Evolutionary conservation across 192 early-diverging fungal species (phyloP).

Genomic region (Umbelopsis vinacea): DNA sequence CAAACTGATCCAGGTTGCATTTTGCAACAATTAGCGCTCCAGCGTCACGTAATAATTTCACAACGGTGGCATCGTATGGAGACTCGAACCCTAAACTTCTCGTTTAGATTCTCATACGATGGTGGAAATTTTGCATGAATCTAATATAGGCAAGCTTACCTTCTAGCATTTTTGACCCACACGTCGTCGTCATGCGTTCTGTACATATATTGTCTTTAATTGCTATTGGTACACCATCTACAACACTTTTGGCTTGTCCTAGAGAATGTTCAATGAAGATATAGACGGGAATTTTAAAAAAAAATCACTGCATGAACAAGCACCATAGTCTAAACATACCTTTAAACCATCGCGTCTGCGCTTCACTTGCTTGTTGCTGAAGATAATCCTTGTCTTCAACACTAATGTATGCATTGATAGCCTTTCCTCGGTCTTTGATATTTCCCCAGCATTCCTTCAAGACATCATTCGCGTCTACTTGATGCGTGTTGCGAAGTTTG

Average conservation of each 20-base stretch:
- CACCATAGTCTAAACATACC: slow-evolving; percentile 25
- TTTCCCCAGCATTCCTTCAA: slow-evolving; percentile 3
- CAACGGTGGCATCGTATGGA: slow-evolving; percentile 78
- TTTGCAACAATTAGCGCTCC: slow-evolving; percentile 79
- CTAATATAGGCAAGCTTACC: slow-evolving; percentile 37
- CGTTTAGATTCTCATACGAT: neutral
- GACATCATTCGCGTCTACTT: slow-evolving; percentile 9
- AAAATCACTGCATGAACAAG: neutral
- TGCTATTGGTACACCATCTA: slow-evolving; percentile 71
- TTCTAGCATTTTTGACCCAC: slow-evolving; percentile 73
- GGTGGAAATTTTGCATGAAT: neutral
- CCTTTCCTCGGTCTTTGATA: slow-evolving; percentile 12
- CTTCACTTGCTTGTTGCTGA: slow-evolving; percentile 20
- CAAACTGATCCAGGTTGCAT: slow-evolving; percentile 97
- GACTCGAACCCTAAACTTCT: slow-evolving; percentile 60
- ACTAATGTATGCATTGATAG: slow-evolving; percentile 7
- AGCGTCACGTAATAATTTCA: slow-evolving; percentile 58
- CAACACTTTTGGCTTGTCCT: slow-evolving; percentile 39
- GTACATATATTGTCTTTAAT: slow-evolving; percentile 87
- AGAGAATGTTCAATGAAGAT: neutral
- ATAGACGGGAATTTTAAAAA: neutral
- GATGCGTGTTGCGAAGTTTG: slow-evolving; percentile 12
- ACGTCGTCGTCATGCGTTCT: slow-evolving; percentile 63
- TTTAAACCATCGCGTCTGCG: slow-evolving; percentile 36
- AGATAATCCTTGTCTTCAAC: slow-evolving; percentile 17